phyloP scores from a whole-genome alignment of 2,329 filamentous ascomycete species.

The Lachnellula arida region DNA sequence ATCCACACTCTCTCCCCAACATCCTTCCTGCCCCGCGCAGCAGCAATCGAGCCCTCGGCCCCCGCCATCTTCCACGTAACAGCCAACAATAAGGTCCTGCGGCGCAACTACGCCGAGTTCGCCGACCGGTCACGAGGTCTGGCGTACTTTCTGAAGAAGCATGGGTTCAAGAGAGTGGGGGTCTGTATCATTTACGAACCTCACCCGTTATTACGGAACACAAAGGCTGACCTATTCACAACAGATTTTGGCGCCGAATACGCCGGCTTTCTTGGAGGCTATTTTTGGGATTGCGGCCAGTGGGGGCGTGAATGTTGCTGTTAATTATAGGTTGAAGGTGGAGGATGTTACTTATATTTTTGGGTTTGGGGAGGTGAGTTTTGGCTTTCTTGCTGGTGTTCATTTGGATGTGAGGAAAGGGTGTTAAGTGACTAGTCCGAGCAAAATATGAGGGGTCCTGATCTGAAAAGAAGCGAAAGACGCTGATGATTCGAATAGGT shows the following conservation, averaged over 20 bases:
- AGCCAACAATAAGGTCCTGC: constrained; percentile 66
- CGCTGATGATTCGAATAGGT: constrained; percentile 38
- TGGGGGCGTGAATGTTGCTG: constrained; percentile 70
- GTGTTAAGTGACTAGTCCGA: not conserved
- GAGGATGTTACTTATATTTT: constrained; percentile 92
- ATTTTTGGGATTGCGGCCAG: constrained; percentile 85
- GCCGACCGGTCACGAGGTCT: constrained; percentile 83
- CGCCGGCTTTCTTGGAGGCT: constrained; percentile 86
- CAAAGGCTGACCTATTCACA: too few species aligned
- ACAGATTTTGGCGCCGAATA: constrained; percentile 89
- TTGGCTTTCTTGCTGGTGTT: not conserved
- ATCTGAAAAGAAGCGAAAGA: not conserved
- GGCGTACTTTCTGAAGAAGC: constrained; percentile 79
- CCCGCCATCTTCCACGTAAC: constrained; percentile 84
- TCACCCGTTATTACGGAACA: too few species aligned
- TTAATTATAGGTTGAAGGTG: constrained; percentile 70
- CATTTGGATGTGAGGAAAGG: too few species aligned
- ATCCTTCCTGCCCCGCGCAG: constrained; percentile 79
- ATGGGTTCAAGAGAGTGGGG: too few species aligned
- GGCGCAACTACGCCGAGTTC: constrained; percentile 73
- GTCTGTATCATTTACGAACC: too few species aligned
- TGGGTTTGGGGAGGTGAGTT: constrained; percentile 60
- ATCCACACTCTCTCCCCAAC: constrained; percentile 82
- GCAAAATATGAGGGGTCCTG: not conserved
- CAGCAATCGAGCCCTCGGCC: constrained; percentile 80